Evolutionary conservation across 2,329 filamentous ascomycete genomes (phyloP), one percentile per base, ranked within the genome.

Genomic region (Diaporthe humulicola): DNA sequence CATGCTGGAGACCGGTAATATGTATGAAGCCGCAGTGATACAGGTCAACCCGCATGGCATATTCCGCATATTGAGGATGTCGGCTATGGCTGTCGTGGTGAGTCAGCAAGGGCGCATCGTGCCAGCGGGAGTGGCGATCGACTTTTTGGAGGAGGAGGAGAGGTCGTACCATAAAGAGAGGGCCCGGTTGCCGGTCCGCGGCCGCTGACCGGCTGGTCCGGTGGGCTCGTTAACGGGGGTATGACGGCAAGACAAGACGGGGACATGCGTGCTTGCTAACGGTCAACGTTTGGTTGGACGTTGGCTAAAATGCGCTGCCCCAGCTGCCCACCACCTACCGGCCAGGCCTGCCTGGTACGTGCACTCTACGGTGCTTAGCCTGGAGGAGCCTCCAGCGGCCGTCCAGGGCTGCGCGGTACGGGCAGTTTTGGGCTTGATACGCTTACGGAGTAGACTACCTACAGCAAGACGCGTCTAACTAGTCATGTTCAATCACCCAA

Each of bases 21-120:
- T 69, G 64, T 69, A 54, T 22, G 48, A 36, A 54, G 48, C 64
- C 64, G 64, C 64, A 22, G n/a, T 54, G 42, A 45, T 15, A 40
- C 28, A 54, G 64, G 64, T n/a, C 19, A 66, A 15, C 25, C 28
- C 19, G 12, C 61, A 25, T 50, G 25, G 30, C 28, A 66, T 12
- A 38, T 19, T 28, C 12, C 30, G 61, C 22, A 33, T 52, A 22
- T 67, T 28, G 28, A 25, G 28, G 42, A 17, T 17, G 38, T 61
- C 36, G 57, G 58, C n/a, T 42, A n/a, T 8, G 30, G 64, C 15
- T 38, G 64, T 67, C 45, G 45, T 52, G 64, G 64, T 69, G 64
- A 69, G 64, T 69, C 64, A 69, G 64, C 64, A 54, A 69, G 64
- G 64, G 64, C 64, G 64, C 45, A 54, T 25, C 48, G 48, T 54